A percentile compares a stretch with the other conserved stretches of the same genome.
Evolutionary conservation across 2,329 filamentous ascomycete genomes (phyloP).

Genomic region (Ophiostoma montium): DNA sequence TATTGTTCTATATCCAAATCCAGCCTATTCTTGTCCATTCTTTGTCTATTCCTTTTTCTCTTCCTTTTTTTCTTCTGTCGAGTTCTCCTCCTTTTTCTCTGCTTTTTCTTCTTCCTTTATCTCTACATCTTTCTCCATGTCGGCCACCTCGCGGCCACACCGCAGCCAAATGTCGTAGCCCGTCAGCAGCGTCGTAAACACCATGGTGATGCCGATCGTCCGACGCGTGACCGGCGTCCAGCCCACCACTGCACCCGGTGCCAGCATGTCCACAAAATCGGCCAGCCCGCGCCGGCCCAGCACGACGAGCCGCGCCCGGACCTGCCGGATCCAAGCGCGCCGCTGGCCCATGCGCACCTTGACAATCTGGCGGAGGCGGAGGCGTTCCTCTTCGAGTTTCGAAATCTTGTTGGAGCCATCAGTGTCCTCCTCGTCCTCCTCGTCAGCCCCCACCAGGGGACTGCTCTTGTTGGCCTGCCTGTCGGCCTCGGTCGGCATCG

Average conservation of each 20-base stretch:
- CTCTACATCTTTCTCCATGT: background rate
- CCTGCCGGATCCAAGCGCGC: background rate
- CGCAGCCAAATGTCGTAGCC: constrained; percentile 45
- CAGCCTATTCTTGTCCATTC: too few species aligned
- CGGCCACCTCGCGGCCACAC: constrained; percentile 5
- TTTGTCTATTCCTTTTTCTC: background rate
- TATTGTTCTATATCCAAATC: background rate
- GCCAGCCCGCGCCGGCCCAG: constrained; percentile 25
- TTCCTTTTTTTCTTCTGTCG: too few species aligned
- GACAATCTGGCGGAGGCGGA: constrained; percentile 22
- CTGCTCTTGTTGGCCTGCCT: constrained; percentile 4
- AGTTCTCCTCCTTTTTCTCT: background rate
- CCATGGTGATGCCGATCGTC: constrained; percentile 42
- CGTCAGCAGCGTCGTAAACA: constrained; percentile 47
- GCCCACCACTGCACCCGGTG: constrained; percentile 45
- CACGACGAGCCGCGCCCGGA: constrained; percentile 21
- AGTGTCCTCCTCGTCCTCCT: constrained; percentile 12
- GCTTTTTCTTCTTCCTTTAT: background rate
- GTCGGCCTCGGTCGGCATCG: constrained; percentile 17
- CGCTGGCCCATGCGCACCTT: constrained; percentile 17
- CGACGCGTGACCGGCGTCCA: constrained; percentile 41
- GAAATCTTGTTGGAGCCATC: background rate
- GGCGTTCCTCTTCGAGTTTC: constrained; percentile 16
- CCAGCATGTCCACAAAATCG: constrained; percentile 46
- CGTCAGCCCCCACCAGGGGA: constrained; percentile 16